Evolutionary conservation across 805 yeast species (phyloP), one percentile per base, ranked within the genome.

Genomic region (Myxozyma vanderwaltii): DNA sequence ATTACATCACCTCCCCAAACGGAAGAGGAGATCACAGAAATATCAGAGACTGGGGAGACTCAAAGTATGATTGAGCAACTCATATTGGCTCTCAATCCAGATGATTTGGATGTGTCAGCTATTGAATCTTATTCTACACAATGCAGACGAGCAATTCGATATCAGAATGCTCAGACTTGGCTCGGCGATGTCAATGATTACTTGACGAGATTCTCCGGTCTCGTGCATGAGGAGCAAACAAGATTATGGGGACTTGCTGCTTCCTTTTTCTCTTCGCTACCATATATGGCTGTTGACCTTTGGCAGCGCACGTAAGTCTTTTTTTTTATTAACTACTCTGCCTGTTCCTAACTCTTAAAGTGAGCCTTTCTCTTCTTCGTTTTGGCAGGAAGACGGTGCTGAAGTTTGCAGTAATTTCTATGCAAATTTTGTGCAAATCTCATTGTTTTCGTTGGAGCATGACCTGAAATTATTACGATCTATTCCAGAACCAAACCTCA

Each of bases 361-460:
- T 27, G 49, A 44, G 2, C 55, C 56, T 7, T 8, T 54, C 7
- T 46, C 58, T 4, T 4, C 12, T 4, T 19, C 48, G 8, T 58
- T 48, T 36, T 59, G 63, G 63, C 39, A 29, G 5, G 50, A 45
- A 21, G 52, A 26, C 6, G 63, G 63, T 8, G 51, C 21, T 12
- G 41, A 54, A n/a, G 17, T 44, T n/a, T 26, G 49, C n/a, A n/a
- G 39, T 19, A 19, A n/a, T 29, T 46, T 59, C n/a, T 50, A 49
- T 33, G 24, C 38, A 1, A n/a, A 15, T 17, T 45, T 40, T 24
- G 26, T 45, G 12, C 21, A 54, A 15, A 33, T 50, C 19, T 19
- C 50, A 8, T 27, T 35, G 7, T 52, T 47, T 31, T 10, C 38
- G 6, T 19, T 51, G 12, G 13, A 39, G 23, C 47, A 26, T 4